These are phyloP conservation scores for Suillus weaverae DNA, from an alignment of 768 basidiomycete genomes.

Conservation along the genomic window DNA sequence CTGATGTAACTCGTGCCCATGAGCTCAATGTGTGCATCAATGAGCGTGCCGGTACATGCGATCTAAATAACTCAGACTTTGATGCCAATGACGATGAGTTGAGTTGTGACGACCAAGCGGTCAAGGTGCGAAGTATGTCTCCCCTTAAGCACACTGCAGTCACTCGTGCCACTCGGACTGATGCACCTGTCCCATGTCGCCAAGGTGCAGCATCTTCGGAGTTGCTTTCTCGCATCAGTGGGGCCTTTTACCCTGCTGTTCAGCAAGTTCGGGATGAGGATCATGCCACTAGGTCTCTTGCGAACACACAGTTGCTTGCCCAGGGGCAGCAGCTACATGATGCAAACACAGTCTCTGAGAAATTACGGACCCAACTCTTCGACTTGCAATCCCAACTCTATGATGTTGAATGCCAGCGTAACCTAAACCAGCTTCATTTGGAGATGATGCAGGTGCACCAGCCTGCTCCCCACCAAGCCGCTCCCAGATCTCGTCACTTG, in stretches of 20 bases:
- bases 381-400: not conserved
- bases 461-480: not conserved
- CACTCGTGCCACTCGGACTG: not conserved
- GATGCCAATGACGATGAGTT: not conserved
- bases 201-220: conserved; percentile 17
- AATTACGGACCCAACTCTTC: conserved; percentile 18
- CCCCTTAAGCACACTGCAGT: conserved; percentile 1
- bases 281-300: conserved; percentile 20
- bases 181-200: conserved; percentile 11
- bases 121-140: no score
- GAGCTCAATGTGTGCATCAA: conserved; percentile 27
- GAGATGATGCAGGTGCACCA: conserved; percentile 9
- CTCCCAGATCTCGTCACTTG: not conserved
- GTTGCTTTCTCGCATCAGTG: conserved; percentile 19
- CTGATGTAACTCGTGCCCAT: conserved; percentile 23
- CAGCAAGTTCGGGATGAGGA: conserved; percentile 25
- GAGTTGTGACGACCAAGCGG: no score
- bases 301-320: conserved; percentile 25
- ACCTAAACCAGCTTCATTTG: conserved; percentile 19
- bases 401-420: conserved; percentile 10
- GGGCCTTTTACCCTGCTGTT: conserved; percentile 27
- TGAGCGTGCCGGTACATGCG: conserved; percentile 20
- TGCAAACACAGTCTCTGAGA: conserved; percentile 19
- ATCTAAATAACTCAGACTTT: conserved; percentile 24
- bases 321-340: conserved; percentile 30